These are phyloP conservation scores for Tulasnella sp. DNA, from an alignment of 768 basidiomycete species.

Conservation along the genomic window DNA sequence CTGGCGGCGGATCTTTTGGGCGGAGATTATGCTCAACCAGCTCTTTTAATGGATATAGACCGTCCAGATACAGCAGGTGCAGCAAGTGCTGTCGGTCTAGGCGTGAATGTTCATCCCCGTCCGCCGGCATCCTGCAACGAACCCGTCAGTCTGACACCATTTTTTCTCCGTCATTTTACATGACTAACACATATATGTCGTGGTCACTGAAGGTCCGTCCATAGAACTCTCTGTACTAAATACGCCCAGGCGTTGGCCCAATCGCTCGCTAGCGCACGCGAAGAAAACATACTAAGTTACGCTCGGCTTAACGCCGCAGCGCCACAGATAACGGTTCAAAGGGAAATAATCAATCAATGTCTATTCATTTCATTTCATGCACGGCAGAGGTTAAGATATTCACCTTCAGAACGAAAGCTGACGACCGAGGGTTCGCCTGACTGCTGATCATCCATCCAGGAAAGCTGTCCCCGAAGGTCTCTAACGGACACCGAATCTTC, in stretches of 20 bases:
- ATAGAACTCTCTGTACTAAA: constrained; percentile 11
- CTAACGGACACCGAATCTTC: constrained; percentile 17
- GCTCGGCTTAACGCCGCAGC: neutral
- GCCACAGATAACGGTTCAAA: neutral
- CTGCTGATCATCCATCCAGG: neutral
- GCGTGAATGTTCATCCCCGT: neutral
- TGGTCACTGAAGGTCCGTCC: constrained; percentile 13
- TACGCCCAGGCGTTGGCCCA: neutral
- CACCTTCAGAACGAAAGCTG: neutral
- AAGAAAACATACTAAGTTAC: neutral
- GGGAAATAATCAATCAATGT: neutral
- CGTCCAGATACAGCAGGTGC: constrained; percentile 2
- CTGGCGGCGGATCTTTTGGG: neutral
- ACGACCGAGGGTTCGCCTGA: neutral
- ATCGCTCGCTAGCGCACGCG: no score
- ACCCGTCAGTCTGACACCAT: neutral
- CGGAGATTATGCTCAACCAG: neutral
- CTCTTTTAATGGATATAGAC: neutral
- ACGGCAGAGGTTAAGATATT: neutral
- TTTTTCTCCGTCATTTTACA: neutral
- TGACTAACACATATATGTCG: neutral
- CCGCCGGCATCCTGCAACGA: neutral
- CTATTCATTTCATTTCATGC: neutral
- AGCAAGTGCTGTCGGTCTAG: constrained; percentile 6
- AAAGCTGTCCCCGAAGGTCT: neutral